Conservation (phyloP, 2,329 filamentous ascomycete species). For the Colletotrichum incanum region DNA sequence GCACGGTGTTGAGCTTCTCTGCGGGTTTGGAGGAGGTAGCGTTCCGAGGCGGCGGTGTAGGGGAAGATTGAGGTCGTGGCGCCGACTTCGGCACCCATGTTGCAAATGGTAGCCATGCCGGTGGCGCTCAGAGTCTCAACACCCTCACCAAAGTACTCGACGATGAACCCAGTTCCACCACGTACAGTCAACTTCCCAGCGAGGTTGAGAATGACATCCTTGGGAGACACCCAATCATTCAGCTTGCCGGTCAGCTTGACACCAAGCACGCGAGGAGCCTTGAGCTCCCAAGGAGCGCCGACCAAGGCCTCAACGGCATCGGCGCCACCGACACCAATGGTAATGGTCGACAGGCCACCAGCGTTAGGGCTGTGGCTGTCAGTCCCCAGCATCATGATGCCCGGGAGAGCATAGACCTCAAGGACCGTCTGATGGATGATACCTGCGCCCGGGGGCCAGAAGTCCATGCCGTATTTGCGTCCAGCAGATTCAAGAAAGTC, state of each 20-base stretch:
- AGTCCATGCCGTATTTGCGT: slow-evolving; percentile 93
- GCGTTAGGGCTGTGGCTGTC: slow-evolving; percentile 98
- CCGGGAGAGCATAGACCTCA: slow-evolving; percentile 98
- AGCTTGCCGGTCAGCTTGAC: slow-evolving; percentile 88
- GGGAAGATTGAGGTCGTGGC: slow-evolving; percentile 98
- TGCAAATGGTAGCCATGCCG: slow-evolving; percentile 92
- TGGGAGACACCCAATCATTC: slow-evolving; percentile 92
- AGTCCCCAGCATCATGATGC: slow-evolving; percentile 98
- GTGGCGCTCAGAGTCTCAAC: slow-evolving; percentile 92
- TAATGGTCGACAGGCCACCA: slow-evolving; percentile 93
- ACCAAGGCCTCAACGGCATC: slow-evolving; percentile 98
- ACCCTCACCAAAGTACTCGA: slow-evolving; percentile 94
- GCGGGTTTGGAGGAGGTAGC: slow-evolving; percentile 90
- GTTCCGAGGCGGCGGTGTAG: slow-evolving; percentile 85
- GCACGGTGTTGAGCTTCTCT: slow-evolving; percentile 61
- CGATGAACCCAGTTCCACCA: slow-evolving; percentile 93
- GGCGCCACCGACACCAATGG: slow-evolving; percentile 96
- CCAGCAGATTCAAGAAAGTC: slow-evolving; percentile 95
- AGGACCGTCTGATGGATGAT: slow-evolving; percentile 98
- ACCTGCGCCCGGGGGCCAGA: slow-evolving; percentile 93
- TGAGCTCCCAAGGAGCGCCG: slow-evolving; percentile 97
- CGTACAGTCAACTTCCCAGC: slow-evolving; percentile 93
- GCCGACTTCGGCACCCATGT: slow-evolving; percentile 93
- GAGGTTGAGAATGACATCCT: slow-evolving; percentile 93
- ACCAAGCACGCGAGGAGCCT: slow-evolving; percentile 91